A percentile compares a stretch with the other conserved stretches of the same genome.
phyloP scores from a whole-genome alignment of 805 yeast genomes.

The Sugiyamaella smithiae region DNA sequence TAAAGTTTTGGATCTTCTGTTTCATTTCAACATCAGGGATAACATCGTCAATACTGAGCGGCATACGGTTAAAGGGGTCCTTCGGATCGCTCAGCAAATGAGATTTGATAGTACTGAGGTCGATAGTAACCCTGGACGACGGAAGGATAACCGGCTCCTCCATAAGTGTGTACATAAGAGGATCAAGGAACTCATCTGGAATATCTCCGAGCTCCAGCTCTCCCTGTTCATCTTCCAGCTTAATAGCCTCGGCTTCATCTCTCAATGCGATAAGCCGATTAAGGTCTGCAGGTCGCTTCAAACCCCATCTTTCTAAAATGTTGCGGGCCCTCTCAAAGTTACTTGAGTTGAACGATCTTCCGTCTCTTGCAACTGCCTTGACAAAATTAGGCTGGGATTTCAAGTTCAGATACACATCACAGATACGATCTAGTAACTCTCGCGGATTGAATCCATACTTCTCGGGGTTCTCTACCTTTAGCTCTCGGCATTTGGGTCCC shows the following conservation, averaged over 20 bases:
- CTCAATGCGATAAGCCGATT: conserved; percentile 54
- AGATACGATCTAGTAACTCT: conserved; percentile 61
- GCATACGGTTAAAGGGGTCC: conserved; percentile 95
- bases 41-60: conserved; percentile 85
- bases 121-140: conserved; percentile 77
- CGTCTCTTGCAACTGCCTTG: conserved; percentile 81
- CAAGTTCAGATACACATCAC: conserved; percentile 74
- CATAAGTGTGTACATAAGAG: conserved; percentile 94
- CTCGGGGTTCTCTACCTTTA: conserved; percentile 81
- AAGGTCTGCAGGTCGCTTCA: conserved; percentile 57
- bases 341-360: conserved; percentile 74
- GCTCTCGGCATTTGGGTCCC: conserved; percentile 89
- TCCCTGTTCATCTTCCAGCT: conserved; percentile 59
- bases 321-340: conserved; percentile 68
- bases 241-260: conserved; percentile 58
- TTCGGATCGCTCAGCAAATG: conserved; percentile 92
- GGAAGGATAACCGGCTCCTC: conserved; percentile 96
- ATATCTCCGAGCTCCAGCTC: conserved; percentile 87
- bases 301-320: conserved; percentile 55
- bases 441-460: conserved; percentile 81
- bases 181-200: conserved; percentile 96
- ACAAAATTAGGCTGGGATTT: conserved; percentile 63
- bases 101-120: conserved; percentile 86
- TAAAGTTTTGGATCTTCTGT: conserved; percentile 58
- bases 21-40: conserved; percentile 71